Base-by-base conservation (phyloP, 306 rosid species). In the Prunus fruticosa region DNA sequence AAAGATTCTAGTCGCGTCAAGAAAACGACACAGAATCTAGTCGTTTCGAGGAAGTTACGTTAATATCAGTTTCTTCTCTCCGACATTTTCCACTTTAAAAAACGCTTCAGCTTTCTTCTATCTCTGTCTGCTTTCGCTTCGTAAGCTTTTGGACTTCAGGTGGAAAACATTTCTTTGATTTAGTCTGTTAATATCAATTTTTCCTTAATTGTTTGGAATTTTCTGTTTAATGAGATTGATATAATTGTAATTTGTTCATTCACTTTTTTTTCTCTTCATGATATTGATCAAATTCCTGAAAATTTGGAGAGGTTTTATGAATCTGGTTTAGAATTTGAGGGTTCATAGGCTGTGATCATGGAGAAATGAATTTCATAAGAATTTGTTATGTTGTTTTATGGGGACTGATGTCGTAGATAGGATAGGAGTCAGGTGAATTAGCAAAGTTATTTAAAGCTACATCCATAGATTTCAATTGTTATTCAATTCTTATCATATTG, bases 11-110 rank as follows among this genome's bases (percentile, higher is more conserved):
- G 64, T 15, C 54, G 43, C 11, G 53, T 4, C 38, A n/a, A 4
- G 22, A 67, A 84, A 69, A 84, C 88, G 83, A 84, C 79, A 28
- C 56, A 66, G 47, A 77, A 2, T 54, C 38, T 50, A 49, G 68
- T 79, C 79, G 84, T 84, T 82, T 84, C 46, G 15, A 34, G 38
- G 11, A 56, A 67, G 16, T 46, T 32, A 1, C 47, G 2, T 53
- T 34, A 1, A 38, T 18, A 1, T 16, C 30, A 20, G 18, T 7
- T 23, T 51, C 78, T 6, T 43, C 62, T 68, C 20, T 13, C 38
- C 11, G 27, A 19, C 19, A 38, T 64, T 73, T 41, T 13, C 8
- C 34, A 32, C 73, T 18, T 18, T 16, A 1, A 18, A 16, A 38
- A 20, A 2, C 43, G 15, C 1, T 32, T 54, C 2, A n/a, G 25